Conservation (phyloP, 495 filamentous ascomycete genomes). For the Penicillium canescens region DNA sequence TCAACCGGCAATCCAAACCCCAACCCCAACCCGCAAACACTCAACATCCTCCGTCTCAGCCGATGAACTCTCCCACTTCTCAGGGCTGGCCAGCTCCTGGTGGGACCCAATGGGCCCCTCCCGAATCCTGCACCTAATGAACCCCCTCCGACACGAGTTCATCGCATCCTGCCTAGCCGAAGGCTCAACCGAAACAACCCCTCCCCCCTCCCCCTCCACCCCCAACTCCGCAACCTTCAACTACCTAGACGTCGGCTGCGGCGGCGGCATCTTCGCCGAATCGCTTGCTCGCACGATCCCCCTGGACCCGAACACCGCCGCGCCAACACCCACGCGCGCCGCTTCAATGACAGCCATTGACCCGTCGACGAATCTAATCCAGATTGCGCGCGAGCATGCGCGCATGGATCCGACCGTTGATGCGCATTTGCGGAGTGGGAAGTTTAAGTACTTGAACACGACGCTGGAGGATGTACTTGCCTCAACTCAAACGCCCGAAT, state of each 20-base stretch:
- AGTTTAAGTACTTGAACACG: constrained; percentile 68
- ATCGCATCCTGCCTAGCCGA: constrained; percentile 68
- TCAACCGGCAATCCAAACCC: neutral
- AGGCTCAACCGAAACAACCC: constrained; percentile 19
- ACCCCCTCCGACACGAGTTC: constrained; percentile 93
- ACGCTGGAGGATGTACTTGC: constrained; percentile 66
- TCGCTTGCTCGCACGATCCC: constrained; percentile 72
- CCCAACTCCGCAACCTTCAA: constrained; percentile 42
- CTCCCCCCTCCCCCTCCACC: constrained; percentile 6
- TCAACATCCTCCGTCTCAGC: constrained; percentile 73
- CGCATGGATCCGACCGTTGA: constrained; percentile 60
- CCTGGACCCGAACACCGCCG: constrained; percentile 44
- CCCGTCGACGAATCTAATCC: constrained; percentile 74
- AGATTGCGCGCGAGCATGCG: constrained; percentile 75
- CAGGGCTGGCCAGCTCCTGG: constrained; percentile 88
- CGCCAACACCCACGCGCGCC: constrained; percentile 57
- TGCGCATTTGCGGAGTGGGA: constrained; percentile 47
- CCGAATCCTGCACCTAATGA: constrained; percentile 94
- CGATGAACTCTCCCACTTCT: constrained; percentile 90
- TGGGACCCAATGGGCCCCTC: constrained; percentile 96
- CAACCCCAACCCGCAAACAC: constrained; percentile 34
- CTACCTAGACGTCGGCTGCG: constrained; percentile 94
- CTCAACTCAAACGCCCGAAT: neutral
- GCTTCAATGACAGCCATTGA: constrained; percentile 79
- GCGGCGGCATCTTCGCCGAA: constrained; percentile 95